Evolutionary conservation across 2,329 filamentous ascomycete species (phyloP).

Genomic region (Acrocalymma vagum): DNA sequence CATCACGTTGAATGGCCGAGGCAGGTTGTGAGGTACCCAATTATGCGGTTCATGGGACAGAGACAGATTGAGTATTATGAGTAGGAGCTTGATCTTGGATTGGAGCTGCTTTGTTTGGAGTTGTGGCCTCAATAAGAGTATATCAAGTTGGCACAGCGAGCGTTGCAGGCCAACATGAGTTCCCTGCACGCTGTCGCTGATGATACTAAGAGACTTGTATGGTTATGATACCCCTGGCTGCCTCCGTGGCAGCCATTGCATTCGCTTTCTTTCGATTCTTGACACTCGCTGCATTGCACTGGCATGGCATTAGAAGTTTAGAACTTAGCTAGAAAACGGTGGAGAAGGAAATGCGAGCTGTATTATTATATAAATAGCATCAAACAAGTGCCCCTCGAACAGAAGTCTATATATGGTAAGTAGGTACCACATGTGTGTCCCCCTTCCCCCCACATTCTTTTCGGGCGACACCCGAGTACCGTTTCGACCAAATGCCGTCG

Average conservation of each 20-base stretch:
- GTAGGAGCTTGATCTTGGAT: conserved; percentile 3
- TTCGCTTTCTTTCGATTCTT: conserved; percentile 3
- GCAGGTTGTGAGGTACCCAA: conserved; percentile 38
- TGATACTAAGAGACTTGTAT: conserved; percentile 3
- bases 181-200: not conserved
- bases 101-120: not conserved
- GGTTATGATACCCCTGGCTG: conserved; percentile 6
- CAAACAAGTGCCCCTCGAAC: too few species aligned
- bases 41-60: conserved; percentile 35
- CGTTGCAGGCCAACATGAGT: not conserved
- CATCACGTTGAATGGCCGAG: conserved; percentile 40
- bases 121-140: not conserved
- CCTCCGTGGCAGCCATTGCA: conserved; percentile 1
- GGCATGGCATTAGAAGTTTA: too few species aligned
- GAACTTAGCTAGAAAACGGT: too few species aligned
- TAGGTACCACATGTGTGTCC: too few species aligned
- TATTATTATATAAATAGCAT: too few species aligned
- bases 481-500: too few species aligned
- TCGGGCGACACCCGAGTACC: too few species aligned
- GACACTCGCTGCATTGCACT: too few species aligned
- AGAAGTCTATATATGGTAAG: too few species aligned
- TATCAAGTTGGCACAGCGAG: not conserved
- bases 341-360: too few species aligned
- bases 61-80: conserved; percentile 24
- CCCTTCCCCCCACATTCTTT: too few species aligned